Base-by-base conservation (phyloP, 805 yeast species). In the Clavispora vitiphila region DNA sequence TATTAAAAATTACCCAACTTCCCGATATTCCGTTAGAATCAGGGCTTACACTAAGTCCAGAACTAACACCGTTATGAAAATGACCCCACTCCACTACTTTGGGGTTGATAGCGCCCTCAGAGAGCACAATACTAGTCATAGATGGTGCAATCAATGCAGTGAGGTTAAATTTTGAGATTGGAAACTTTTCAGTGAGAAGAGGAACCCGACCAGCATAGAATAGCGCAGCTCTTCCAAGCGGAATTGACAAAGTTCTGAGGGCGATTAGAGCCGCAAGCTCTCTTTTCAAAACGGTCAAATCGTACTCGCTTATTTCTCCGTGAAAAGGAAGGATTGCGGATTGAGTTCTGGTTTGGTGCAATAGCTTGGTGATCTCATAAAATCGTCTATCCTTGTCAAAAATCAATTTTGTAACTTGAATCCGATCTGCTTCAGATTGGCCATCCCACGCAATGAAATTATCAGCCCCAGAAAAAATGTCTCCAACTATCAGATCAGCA, bases 1-100 rank as follows among this genome's bases (percentile, higher is more conserved):
- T 83, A 52, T 87, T 87, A 58, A 86, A 88, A 1, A 84, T 83
- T 27, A 91, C 85, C 98, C 98, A 91, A 51, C 95, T 81, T 1
- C 97, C 96, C 8, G 79, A 74, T 8, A 87, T 79, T 8, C 86
- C 88, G 31, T 75, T 73, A 0, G 88, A 78, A 36, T 76, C 78
- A 41, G 71, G 72, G 4, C 91, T 78, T 7, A 91, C 79, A 41
- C 83, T 80, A 38, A 93, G 63, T 0, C 96, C 99, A 1, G 91
- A 75, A 2, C 96, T 81, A 0, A 81, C 95, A 12, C 99, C 99
- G 52, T 86, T 86, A 53, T 91, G 96, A 57, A 93, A 93, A 47
- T 79, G 77, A 0, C 95, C 96, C 96, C 96, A 89, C 30, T 78
- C 77, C 27, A 74, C 58, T 3, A 72, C 61, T 11, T 66, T 72